These are phyloP conservation scores for Physcia stellaris DNA, from an alignment of 495 filamentous ascomycete genomes.

Conservation along the genomic window DNA sequence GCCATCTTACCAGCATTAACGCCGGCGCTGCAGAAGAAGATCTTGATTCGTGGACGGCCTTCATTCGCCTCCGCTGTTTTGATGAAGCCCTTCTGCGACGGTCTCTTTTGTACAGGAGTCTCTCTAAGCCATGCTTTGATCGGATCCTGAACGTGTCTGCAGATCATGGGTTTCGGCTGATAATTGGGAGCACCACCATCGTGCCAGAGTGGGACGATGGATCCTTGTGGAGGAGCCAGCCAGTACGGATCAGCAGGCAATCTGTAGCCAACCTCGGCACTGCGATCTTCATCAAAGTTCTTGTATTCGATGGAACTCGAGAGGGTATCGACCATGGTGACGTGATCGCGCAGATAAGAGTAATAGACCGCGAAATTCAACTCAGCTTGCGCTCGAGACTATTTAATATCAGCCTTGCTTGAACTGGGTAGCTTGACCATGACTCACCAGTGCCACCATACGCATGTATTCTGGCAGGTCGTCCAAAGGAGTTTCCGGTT, in stretches of 20 bases:
- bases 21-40: constrained; percentile 16
- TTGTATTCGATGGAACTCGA: constrained; percentile 15
- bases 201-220: constrained; percentile 19
- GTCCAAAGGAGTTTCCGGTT: constrained; percentile 7
- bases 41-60: background rate
- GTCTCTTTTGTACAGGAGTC: too few relatives aligned
- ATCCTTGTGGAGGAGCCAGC: constrained; percentile 18
- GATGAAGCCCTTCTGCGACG: background rate
- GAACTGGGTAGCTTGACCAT: background rate
- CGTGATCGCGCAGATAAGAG: constrained; percentile 9
- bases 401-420: too few relatives aligned
- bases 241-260: constrained; percentile 18
- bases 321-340: constrained; percentile 12
- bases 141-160: constrained; percentile 13
- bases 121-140: constrained; percentile 15
- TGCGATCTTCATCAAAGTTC: constrained; percentile 13
- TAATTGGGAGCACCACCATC: constrained; percentile 16
- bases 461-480: constrained; percentile 16
- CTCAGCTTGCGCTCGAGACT: constrained; percentile 15
- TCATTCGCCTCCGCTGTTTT: background rate
- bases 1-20: constrained; percentile 15
- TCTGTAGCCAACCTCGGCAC: constrained; percentile 10
- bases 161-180: constrained; percentile 19
- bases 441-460: constrained; percentile 7
- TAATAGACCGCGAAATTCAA: constrained; percentile 17